Percentiles rank a stretch among this genome's conserved stretches.
Evolutionary conservation across 1,284 basidiomycete genomes (phyloP).

Genomic region (Anthracocystis panici-leucophaei): DNA sequence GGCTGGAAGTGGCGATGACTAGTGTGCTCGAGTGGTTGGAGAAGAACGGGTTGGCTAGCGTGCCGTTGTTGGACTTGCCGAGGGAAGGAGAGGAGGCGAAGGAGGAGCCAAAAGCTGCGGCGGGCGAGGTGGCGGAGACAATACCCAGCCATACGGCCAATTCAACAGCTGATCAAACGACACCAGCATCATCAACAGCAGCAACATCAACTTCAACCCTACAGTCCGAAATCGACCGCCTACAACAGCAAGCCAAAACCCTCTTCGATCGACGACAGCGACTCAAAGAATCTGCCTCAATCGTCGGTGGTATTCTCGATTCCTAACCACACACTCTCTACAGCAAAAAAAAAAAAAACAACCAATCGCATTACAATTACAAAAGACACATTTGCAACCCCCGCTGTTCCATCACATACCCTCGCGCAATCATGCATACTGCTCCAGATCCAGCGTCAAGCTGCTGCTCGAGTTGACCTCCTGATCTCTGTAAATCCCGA

Average conservation of each 20-base stretch:
- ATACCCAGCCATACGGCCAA: neutral
- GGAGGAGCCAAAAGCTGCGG: no score
- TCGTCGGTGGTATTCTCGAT: constrained; percentile 39
- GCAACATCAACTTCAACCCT: neutral
- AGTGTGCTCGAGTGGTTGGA: constrained; percentile 19
- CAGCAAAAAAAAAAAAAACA: no score
- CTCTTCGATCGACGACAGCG: constrained; percentile 38
- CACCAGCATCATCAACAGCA: neutral
- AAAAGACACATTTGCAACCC: neutral
- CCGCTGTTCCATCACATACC: neutral
- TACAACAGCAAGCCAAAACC: constrained; percentile 35
- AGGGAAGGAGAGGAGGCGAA: no score
- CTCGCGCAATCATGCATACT: constrained; percentile 51
- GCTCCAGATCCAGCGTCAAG: constrained; percentile 83
- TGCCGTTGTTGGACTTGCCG: constrained; percentile 15
- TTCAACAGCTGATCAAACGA: neutral
- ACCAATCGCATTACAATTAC: neutral
- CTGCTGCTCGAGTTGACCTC: constrained; percentile 90
- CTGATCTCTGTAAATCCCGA: constrained; percentile 94
- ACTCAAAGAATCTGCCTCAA: constrained; percentile 34
- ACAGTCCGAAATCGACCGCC: neutral
- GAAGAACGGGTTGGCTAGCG: constrained; percentile 37
- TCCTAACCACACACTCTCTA: constrained; percentile 11
- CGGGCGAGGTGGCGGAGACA: neutral
- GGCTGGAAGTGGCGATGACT: constrained; percentile 16